phyloP scores from a whole-genome alignment of 805 yeast genomes.

The Metschnikowia lachancei region DNA sequence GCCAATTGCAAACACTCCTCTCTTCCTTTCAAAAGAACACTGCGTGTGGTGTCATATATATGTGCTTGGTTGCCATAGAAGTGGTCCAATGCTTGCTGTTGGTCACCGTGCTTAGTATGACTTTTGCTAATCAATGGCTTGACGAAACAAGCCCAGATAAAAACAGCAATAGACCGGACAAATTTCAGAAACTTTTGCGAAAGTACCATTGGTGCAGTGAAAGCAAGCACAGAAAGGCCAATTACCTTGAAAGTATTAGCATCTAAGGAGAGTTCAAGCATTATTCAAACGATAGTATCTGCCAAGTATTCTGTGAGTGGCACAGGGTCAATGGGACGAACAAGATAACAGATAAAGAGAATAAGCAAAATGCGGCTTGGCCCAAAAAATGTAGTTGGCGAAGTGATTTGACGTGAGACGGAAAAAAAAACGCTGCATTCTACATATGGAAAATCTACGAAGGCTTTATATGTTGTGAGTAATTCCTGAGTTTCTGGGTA shows the following conservation, averaged over 20 bases:
- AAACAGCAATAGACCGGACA: constrained; percentile 29
- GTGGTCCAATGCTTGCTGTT: constrained; percentile 60
- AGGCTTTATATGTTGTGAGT: not conserved
- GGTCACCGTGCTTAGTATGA: constrained; percentile 23
- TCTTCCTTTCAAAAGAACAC: constrained; percentile 65
- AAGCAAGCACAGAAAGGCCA: constrained; percentile 2
- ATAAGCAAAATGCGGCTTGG: not conserved
- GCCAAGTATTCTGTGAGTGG: constrained; percentile 1
- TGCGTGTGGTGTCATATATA: constrained; percentile 71
- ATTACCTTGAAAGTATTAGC: constrained; percentile 1
- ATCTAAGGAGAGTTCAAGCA: constrained; percentile 1
- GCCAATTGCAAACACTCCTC: constrained; percentile 61
- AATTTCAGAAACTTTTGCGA: constrained; percentile 5
- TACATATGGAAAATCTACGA: not conserved
- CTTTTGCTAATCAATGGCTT: constrained; percentile 49
- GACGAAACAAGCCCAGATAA: constrained; percentile 53
- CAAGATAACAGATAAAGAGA: not conserved
- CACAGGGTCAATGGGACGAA: constrained; percentile 3
- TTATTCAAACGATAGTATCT: not conserved
- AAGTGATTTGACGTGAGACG: not conserved
- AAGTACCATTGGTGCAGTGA: constrained; percentile 5
- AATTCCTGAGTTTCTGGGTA: not conserved
- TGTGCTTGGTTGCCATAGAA: constrained; percentile 77
- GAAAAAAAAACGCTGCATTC: not conserved
- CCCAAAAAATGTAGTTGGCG: not conserved